phyloP scores from a whole-genome alignment of 129 eudicot species.

The Saussurea involucrata region DNA sequence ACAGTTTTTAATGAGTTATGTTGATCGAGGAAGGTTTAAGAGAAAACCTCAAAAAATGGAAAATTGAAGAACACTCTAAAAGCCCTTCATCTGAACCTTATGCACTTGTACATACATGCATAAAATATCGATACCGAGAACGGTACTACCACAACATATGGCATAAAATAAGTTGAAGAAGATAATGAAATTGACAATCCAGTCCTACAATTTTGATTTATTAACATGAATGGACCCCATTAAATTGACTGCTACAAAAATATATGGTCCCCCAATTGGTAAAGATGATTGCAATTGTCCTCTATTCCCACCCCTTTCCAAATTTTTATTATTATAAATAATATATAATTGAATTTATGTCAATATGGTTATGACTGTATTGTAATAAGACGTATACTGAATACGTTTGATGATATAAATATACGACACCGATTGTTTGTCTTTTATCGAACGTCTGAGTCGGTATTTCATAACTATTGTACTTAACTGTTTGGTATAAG shows the following conservation, averaged over 20 bases:
- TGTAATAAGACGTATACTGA: neutral
- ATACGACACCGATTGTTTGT: neutral
- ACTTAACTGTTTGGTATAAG: neutral
- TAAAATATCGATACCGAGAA: neutral
- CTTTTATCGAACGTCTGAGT: neutral
- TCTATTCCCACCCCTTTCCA: constrained; percentile 2
- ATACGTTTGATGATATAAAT: neutral
- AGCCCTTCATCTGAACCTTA: no score
- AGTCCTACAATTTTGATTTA: constrained; percentile 26
- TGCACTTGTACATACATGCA: no score
- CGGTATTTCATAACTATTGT: neutral
- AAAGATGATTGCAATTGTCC: constrained; percentile 29
- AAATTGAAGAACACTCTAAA: no score
- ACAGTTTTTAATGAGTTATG: neutral
- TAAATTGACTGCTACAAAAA: constrained; percentile 22
- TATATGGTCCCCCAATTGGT: constrained; percentile 10
- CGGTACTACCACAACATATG: constrained; percentile 9
- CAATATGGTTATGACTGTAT: neutral
- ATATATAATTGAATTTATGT: neutral
- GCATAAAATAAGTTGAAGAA: constrained; percentile 23
- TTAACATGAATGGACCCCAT: constrained; percentile 24
- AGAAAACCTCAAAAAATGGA: no score
- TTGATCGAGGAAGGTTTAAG: neutral
- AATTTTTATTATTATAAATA: neutral
- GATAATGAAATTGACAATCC: constrained; percentile 32